Base-by-base conservation (phyloP, 2,329 filamentous ascomycete species). In the Volutella citrinella region DNA sequence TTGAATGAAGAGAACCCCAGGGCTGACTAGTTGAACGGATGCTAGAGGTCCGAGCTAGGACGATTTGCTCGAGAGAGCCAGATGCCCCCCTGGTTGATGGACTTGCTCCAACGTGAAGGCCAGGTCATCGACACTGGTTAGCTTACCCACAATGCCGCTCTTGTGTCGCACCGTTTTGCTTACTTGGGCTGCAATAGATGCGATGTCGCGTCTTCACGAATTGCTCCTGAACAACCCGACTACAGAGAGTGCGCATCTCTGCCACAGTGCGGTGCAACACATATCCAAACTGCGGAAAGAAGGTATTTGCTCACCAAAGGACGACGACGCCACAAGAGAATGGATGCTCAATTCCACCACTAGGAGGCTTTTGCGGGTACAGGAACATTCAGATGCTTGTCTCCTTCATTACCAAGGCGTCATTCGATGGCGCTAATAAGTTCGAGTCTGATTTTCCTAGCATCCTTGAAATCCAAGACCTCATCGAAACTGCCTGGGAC, bases 321-420 rank as follows among this genome's bases (percentile, higher is more conserved):
- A n/a, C n/a, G n/a, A n/a, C n/a, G n/a, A n/a, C n/a, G n/a, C n/a
- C n/a, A n/a, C n/a, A n/a, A n/a, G n/a, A n/a, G n/a, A n/a, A 58
- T 19, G 48, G 8, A 15, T 2, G 27, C 17, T 6, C 12, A 3
- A 24, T 10, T 5, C 8, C 12, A 21, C 5, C n/a, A 10, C 10
- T 22, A 78, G 89, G 89, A 15, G 86, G 88, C 6, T 97, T 97
- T 57, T 97, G 91, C 56, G 91, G 91, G 5, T 97, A 96, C 57
- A 78, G 91, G 24, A 97, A 95, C 54, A 94, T 95, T 19, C 93
- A 97, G 58, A 94, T 94, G 81, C 63, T 96, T 48, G 68, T 84
- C 11, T 91, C 89, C 0, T 90, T 87, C 56, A 78, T 96, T 14
- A 76, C 82, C 38, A 75, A 73, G 8, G 65, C 76, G 2, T 59